Evolutionary conservation across 768 basidiomycete genomes (phyloP).

Genomic region (Chiua virens): DNA sequence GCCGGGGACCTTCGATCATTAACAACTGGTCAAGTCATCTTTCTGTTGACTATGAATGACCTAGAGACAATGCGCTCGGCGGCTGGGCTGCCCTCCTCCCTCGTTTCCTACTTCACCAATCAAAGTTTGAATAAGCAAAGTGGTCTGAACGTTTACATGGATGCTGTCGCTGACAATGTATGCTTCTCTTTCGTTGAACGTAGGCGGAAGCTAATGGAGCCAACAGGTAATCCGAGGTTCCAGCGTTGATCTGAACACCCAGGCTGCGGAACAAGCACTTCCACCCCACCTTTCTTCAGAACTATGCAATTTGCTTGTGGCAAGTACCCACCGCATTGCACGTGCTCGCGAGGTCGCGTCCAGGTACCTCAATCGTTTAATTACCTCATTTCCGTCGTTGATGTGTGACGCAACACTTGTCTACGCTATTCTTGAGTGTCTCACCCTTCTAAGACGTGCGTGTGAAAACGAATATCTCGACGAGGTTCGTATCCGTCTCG

Average conservation of each 20-base stretch:
- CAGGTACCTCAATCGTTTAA: constrained; percentile 79
- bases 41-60: constrained; percentile 83
- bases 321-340: constrained; percentile 78
- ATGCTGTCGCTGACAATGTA: constrained; percentile 84
- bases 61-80: constrained; percentile 86
- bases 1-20: constrained; percentile 70
- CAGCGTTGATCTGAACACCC: constrained; percentile 65
- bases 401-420: constrained; percentile 90
- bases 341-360: constrained; percentile 82
- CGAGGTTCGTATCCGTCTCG: constrained; percentile 57
- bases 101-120: constrained; percentile 88
- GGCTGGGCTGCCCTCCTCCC: constrained; percentile 73
- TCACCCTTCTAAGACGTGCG: constrained; percentile 83
- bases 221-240: constrained; percentile 76
- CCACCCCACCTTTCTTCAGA: constrained; percentile 68
- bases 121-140: constrained; percentile 74
- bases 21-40: constrained; percentile 80
- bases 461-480: constrained; percentile 91
- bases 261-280: constrained; percentile 78
- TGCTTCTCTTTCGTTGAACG: not conserved
- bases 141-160: constrained; percentile 74
- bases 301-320: constrained; percentile 70
- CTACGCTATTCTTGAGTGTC: constrained; percentile 85
- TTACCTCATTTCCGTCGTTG: constrained; percentile 90
- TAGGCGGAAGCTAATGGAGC: not conserved